These are phyloP conservation scores for Wickerhamiella galacta DNA, from an alignment of 805 yeast species.

Conservation along the genomic window DNA sequence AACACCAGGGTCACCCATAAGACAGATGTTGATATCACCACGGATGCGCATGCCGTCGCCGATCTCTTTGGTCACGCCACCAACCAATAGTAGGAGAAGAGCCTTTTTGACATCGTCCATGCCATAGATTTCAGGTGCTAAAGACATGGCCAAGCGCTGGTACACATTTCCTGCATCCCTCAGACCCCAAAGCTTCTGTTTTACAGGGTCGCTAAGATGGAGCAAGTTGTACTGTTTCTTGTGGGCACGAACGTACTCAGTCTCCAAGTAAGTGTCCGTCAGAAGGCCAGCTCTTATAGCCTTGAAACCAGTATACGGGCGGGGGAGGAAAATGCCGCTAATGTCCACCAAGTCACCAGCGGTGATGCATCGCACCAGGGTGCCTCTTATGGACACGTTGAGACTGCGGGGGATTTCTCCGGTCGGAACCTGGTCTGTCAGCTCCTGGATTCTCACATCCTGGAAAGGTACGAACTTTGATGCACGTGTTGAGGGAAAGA, in stretches of 20 bases:
- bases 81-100: constrained; percentile 63
- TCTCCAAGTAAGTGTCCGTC: constrained; percentile 86
- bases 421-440: constrained; percentile 91
- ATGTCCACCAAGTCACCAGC: constrained; percentile 95
- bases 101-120: constrained; percentile 90
- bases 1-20: constrained; percentile 99
- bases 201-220: constrained; percentile 40
- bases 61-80: constrained; percentile 88
- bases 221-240: constrained; percentile 68
- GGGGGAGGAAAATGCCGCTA: constrained; percentile 80
- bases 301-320: constrained; percentile 89
- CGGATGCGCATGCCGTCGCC: constrained; percentile 96
- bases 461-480: constrained; percentile 91
- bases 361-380: constrained; percentile 64
- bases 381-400: constrained; percentile 79
- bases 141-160: constrained; percentile 63
- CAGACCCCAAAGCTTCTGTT: constrained; percentile 37
- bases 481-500: constrained; percentile 87
- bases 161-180: constrained; percentile 54
- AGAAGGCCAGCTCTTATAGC: constrained; percentile 85
- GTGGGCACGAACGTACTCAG: constrained; percentile 72
- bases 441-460: constrained; percentile 86
- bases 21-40: constrained; percentile 88
- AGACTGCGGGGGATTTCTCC: constrained; percentile 92
- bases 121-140: constrained; percentile 96